Conservation (phyloP, 305 asterid genomes). For the Stenogyne calaminthoides region DNA sequence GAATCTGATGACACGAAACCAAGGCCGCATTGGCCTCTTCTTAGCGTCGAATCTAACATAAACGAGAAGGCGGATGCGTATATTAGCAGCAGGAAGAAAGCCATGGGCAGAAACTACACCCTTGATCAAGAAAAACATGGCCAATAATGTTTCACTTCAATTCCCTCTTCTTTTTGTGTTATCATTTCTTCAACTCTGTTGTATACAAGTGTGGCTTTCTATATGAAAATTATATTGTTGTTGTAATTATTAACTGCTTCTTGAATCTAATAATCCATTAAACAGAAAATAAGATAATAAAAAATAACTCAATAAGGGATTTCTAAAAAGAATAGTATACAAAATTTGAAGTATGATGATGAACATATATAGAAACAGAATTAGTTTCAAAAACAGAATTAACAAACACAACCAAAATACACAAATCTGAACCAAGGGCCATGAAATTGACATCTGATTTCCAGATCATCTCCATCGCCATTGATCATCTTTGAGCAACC, state of each 20-base stretch:
- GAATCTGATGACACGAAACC: constrained; percentile 26
- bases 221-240: not conserved
- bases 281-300: too few relatives aligned
- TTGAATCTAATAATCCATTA: not conserved
- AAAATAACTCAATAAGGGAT: not conserved
- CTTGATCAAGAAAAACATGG: constrained; percentile 19
- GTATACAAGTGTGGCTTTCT: too few relatives aligned
- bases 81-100: constrained; percentile 55
- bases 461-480: not conserved
- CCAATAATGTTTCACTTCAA: constrained; percentile 3
- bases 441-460: constrained; percentile 12
- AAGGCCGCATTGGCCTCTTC: constrained; percentile 28
- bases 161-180: not conserved
- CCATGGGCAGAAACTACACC: constrained; percentile 42
- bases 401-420: not conserved
- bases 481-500: not conserved
- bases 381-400: not conserved
- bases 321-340: not conserved
- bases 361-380: not conserved
- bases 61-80: constrained; percentile 56
- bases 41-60: constrained; percentile 46
- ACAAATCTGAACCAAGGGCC: constrained; percentile 12
- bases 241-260: not conserved
- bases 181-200: not conserved
- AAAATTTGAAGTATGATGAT: constrained; percentile 14